A percentile compares a stretch with the other conserved stretches of the same genome.
These are phyloP conservation scores for Cladorrhinum sp. DNA, from an alignment of 2,329 filamentous ascomycete genomes.

Conservation along the genomic window DNA sequence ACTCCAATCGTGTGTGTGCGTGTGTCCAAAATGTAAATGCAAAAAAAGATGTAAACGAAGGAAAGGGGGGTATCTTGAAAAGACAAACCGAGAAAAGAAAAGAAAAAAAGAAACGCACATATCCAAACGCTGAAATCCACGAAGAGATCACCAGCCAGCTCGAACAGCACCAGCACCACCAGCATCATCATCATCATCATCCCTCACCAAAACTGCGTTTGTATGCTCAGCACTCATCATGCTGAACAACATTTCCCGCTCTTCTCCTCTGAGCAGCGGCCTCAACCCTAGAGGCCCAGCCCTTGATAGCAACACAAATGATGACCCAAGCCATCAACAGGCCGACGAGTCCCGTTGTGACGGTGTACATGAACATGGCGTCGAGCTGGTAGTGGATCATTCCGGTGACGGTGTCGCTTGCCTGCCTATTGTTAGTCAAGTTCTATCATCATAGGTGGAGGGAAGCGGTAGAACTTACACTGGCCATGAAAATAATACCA, in stretches of 20 bases:
- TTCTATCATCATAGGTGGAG: neutral
- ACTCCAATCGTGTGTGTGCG: too few species aligned
- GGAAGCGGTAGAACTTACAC: slow-evolving; percentile 53
- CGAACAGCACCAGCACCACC: too few species aligned
- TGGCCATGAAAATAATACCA: slow-evolving; percentile 89
- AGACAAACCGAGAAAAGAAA: too few species aligned
- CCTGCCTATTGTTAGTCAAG: slow-evolving; percentile 43
- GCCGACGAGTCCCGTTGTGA: slow-evolving; percentile 78
- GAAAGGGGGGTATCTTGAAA: too few species aligned
- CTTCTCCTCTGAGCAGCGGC: neutral
- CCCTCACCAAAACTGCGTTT: too few species aligned
- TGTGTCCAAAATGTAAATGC: too few species aligned
- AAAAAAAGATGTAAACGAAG: too few species aligned
- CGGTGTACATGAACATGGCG: slow-evolving; percentile 90
- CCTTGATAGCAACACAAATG: slow-evolving; percentile 76
- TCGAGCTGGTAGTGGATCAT: slow-evolving; percentile 76
- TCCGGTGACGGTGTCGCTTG: slow-evolving; percentile 70
- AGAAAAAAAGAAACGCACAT: too few species aligned
- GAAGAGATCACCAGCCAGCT: too few species aligned
- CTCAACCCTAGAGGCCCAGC: slow-evolving; percentile 67
- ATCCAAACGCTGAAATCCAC: too few species aligned
- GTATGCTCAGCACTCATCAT: slow-evolving; percentile 1
- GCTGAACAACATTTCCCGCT: neutral
- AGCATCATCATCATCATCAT: too few species aligned
- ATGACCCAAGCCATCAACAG: slow-evolving; percentile 85